A percentile compares a stretch with the other conserved stretches of the same genome.
phyloP scores from a whole-genome alignment of 2,329 filamentous ascomycete genomes.

The Cadophora luteo-olivacea region DNA sequence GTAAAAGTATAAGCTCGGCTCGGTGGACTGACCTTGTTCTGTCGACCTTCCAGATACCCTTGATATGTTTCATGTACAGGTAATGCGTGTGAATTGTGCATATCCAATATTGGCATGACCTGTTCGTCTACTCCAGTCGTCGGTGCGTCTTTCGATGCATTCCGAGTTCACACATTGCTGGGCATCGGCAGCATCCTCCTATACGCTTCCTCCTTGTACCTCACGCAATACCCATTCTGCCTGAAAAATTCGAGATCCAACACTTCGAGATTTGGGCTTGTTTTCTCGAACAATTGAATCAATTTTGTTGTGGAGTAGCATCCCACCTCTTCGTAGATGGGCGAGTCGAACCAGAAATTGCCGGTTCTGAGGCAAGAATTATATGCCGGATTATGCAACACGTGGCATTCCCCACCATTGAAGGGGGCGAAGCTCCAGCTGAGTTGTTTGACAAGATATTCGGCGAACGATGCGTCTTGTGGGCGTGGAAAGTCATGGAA shows the following conservation, averaged over 20 bases:
- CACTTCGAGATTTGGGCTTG: constrained; percentile 17
- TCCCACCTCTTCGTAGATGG: constrained; percentile 19
- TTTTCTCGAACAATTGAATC: constrained; percentile 7
- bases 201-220: constrained; percentile 22
- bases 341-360: constrained; percentile 28
- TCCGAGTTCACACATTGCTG: neutral
- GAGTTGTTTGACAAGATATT: constrained; percentile 4
- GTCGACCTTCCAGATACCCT: neutral
- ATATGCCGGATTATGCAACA: constrained; percentile 21
- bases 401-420: constrained; percentile 5
- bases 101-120: neutral
- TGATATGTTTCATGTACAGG: neutral
- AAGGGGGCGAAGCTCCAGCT: neutral
- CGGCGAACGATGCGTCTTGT: neutral
- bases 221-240: constrained; percentile 22
- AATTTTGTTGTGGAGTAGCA: constrained; percentile 24
- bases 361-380: constrained; percentile 21
- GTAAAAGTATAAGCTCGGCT: neutral
- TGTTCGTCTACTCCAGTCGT: neutral
- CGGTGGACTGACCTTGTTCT: neutral
- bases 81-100: neutral
- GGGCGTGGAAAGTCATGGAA: neutral
- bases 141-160: neutral
- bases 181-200: neutral
- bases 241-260: constrained; percentile 21